A percentile compares a stretch with the other conserved stretches of the same genome.
Conservation (phyloP, 371 early-diverging fungal species). For the Syncephalis fuscata region DNA sequence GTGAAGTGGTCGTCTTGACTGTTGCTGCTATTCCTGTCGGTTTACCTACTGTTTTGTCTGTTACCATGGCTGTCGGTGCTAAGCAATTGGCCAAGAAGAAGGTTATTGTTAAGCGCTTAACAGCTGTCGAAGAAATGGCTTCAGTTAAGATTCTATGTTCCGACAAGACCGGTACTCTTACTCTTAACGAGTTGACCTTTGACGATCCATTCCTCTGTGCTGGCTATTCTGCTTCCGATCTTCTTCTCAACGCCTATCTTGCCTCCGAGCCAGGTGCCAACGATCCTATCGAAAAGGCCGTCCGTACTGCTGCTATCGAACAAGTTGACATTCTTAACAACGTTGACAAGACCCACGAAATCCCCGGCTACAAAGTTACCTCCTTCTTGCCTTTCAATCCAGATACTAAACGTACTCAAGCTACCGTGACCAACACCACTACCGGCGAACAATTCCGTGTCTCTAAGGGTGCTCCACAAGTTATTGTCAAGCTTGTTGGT, state of each 20-base stretch:
- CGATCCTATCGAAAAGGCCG: slow-evolving; percentile 83
- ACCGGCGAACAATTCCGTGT: slow-evolving; percentile 54
- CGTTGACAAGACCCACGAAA: slow-evolving; percentile 32
- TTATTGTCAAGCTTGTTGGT: slow-evolving; percentile 60
- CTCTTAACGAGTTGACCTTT: slow-evolving; percentile 75
- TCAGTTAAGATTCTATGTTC: slow-evolving; percentile 83
- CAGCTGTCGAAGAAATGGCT: slow-evolving; percentile 88
- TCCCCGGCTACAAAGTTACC: slow-evolving; percentile 74
- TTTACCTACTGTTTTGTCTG: slow-evolving; percentile 83
- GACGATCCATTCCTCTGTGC: slow-evolving; percentile 61
- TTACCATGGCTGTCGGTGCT: slow-evolving; percentile 92
- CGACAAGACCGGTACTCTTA: slow-evolving; percentile 95
- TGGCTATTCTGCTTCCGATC: slow-evolving; percentile 47
- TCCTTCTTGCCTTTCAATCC: slow-evolving; percentile 78
- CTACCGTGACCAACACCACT: slow-evolving; percentile 44
- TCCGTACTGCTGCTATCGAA: slow-evolving; percentile 64
- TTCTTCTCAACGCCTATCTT: slow-evolving; percentile 70
- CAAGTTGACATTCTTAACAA: slow-evolving; percentile 43
- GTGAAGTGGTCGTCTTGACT: slow-evolving; percentile 50
- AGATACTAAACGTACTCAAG: slow-evolving; percentile 65
- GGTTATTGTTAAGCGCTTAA: slow-evolving; percentile 87
- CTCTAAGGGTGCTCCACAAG: slow-evolving; percentile 83
- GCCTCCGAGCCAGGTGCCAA: slow-evolving; percentile 81
- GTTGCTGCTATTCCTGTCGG: slow-evolving; percentile 92
- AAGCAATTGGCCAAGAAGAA: slow-evolving; percentile 71